A percentile compares a stretch with the other conserved stretches of the same genome.
Evolutionary conservation across 257 asterid species (phyloP).

Genomic region (Linderniella brevidens): DNA sequence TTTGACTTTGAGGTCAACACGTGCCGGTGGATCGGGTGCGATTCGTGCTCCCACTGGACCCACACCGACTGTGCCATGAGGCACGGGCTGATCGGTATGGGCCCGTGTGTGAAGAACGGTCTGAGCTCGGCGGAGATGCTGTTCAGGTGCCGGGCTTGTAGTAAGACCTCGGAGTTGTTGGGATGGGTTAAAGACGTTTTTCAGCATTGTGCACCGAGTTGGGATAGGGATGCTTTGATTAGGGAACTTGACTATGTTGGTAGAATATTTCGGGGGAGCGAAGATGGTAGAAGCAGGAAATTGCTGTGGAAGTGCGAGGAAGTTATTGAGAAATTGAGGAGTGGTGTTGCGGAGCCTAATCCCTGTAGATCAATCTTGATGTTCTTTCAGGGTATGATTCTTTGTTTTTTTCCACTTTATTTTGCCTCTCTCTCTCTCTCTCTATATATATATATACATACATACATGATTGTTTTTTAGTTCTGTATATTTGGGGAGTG

Average conservation of each 20-base stretch:
- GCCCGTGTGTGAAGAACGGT: constrained; percentile 52
- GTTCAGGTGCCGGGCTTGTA: constrained; percentile 83
- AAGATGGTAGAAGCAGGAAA: constrained; percentile 68
- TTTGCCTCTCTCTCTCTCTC: not conserved
- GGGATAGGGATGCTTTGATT: constrained; percentile 77
- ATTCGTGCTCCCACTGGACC: constrained; percentile 93
- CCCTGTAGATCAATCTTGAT: constrained; percentile 47
- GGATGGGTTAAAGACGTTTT: constrained; percentile 97
- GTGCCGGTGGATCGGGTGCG: constrained; percentile 94
- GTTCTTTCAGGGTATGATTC: constrained; percentile 67
- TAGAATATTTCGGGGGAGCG: constrained; percentile 70
- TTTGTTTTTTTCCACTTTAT: not conserved
- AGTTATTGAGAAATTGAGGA: constrained; percentile 53
- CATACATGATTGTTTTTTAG: too few relatives aligned
- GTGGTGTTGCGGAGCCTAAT: constrained; percentile 52
- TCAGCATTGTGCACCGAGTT: constrained; percentile 83
- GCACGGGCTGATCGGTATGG: constrained; percentile 69
- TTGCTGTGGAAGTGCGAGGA: constrained; percentile 77
- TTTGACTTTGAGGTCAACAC: constrained; percentile 95
- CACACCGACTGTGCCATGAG: constrained; percentile 94
- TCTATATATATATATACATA: not conserved
- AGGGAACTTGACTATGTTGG: constrained; percentile 89
- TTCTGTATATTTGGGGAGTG: too few relatives aligned
- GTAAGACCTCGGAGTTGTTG: constrained; percentile 63
- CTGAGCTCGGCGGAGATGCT: constrained; percentile 62